phyloP scores from a whole-genome alignment of 192 early-diverging fungal genomes.

The Rhizoclosmatium sp. region DNA sequence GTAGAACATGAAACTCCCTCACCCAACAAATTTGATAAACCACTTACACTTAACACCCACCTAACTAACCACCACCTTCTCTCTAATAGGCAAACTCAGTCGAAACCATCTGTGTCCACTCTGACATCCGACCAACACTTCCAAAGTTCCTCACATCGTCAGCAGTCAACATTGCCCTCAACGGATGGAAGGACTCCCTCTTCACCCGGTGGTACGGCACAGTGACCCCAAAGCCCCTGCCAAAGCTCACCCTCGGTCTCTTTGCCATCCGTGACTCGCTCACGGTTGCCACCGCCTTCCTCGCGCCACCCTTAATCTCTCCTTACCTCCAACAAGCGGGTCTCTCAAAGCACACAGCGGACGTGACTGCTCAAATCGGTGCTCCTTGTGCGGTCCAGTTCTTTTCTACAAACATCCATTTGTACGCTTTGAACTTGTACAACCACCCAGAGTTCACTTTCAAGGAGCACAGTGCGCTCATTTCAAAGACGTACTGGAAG shows the following conservation, averaged over 20 bases:
- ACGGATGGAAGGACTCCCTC: slow-evolving; percentile 47
- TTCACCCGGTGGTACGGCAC: slow-evolving; percentile 54
- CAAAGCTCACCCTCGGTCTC: slow-evolving; percentile 28
- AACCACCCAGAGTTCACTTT: slow-evolving; percentile 39
- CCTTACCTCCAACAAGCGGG: slow-evolving; percentile 1
- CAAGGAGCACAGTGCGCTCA: neutral
- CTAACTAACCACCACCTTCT: neutral
- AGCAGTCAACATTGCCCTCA: slow-evolving; percentile 45
- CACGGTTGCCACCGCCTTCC: slow-evolving; percentile 53
- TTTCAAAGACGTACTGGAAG: slow-evolving; percentile 40
- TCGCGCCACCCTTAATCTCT: slow-evolving; percentile 41
- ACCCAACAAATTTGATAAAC: neutral
- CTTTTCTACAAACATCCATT: slow-evolving; percentile 48
- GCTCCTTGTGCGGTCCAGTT: slow-evolving; percentile 53
- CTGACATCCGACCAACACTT: slow-evolving; percentile 27
- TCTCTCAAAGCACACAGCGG: slow-evolving; percentile 20
- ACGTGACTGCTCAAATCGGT: slow-evolving; percentile 43
- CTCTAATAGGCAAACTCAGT: slow-evolving; percentile 40
- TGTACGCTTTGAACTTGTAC: slow-evolving; percentile 55
- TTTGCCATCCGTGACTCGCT: slow-evolving; percentile 50
- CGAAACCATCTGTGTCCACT: slow-evolving; percentile 46
- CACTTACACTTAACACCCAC: neutral
- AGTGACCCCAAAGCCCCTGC: slow-evolving; percentile 40
- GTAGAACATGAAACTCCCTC: neutral
- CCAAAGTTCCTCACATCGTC: slow-evolving; percentile 52